A percentile compares a stretch with the other conserved stretches of the same genome.
These are phyloP conservation scores for Ophidiomyces ophidiicola DNA, from an alignment of 2,329 filamentous ascomycete species.

Conservation along the genomic window DNA sequence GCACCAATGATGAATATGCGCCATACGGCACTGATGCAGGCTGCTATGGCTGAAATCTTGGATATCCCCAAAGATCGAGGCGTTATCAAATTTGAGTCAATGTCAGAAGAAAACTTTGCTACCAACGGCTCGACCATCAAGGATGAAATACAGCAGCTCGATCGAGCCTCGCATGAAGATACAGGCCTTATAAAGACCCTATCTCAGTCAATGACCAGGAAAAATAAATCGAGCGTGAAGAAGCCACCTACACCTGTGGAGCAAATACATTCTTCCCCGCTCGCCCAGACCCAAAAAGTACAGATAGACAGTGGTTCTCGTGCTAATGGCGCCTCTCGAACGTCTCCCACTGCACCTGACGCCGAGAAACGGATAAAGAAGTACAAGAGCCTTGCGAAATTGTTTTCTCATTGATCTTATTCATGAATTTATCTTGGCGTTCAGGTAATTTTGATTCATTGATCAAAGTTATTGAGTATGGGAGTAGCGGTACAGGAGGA, in stretches of 20 bases:
- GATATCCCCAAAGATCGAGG: conserved; percentile 55
- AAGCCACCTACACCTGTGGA: background rate
- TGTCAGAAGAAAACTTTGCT: conserved; percentile 60
- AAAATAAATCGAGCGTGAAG: conserved; percentile 16
- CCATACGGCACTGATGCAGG: conserved; percentile 64
- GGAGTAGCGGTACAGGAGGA: too few species aligned
- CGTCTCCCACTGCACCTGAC: background rate
- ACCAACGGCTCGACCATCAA: conserved; percentile 58
- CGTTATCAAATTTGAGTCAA: conserved; percentile 57
- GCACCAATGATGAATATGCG: conserved; percentile 66
- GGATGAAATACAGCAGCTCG: conserved; percentile 52
- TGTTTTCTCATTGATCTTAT: conserved; percentile 8
- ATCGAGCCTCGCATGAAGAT: conserved; percentile 32
- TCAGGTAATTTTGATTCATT: too few species aligned
- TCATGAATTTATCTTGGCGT: too few species aligned
- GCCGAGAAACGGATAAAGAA: conserved; percentile 16
- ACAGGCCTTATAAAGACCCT: conserved; percentile 31
- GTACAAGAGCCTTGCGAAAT: conserved; percentile 17
- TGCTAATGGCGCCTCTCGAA: background rate
- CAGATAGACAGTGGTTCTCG: conserved; percentile 1
- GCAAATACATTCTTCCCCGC: background rate
- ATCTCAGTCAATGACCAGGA: conserved; percentile 30
- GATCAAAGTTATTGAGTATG: too few species aligned
- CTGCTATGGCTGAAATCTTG: conserved; percentile 59
- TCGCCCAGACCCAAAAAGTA: background rate